A percentile compares a stretch with the other conserved stretches of the same genome.
phyloP scores from a whole-genome alignment of 2,329 filamentous ascomycete genomes.

The Alternaria sp. region DNA sequence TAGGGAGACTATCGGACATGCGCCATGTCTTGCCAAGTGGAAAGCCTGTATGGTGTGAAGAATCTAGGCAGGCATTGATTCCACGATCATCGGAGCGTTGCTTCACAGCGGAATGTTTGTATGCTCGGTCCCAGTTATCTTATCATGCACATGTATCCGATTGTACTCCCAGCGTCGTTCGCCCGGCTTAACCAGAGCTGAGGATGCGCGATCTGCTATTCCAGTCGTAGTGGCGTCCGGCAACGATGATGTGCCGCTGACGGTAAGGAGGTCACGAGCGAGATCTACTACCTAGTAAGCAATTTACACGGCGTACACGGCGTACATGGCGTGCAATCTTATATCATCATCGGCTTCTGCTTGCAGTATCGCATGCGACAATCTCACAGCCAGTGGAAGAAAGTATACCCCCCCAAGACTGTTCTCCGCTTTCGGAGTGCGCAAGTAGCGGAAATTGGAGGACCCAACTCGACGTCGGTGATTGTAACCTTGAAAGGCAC shows the following conservation, averaged over 20 bases:
- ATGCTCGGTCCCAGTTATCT: constrained; percentile 11
- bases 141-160: background rate
- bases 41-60: background rate
- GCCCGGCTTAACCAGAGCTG: background rate
- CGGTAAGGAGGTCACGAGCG: background rate
- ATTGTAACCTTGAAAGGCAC: background rate
- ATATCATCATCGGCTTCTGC: background rate
- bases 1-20: background rate
- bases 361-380: background rate
- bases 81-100: background rate
- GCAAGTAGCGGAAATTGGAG: background rate
- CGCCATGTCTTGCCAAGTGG: background rate
- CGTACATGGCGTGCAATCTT: background rate
- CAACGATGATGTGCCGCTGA: background rate
- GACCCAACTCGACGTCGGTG: background rate
- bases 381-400: background rate
- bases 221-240: background rate
- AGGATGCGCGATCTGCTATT: constrained; percentile 6
- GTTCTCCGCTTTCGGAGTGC: background rate
- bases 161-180: background rate
- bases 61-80: background rate
- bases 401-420: background rate
- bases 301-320: background rate
- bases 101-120: background rate
- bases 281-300: background rate